A percentile compares a stretch with the other conserved stretches of the same genome.
Evolutionary conservation across 2,329 filamentous ascomycete species (phyloP).

Genomic region (Cryphonectria japonica): DNA sequence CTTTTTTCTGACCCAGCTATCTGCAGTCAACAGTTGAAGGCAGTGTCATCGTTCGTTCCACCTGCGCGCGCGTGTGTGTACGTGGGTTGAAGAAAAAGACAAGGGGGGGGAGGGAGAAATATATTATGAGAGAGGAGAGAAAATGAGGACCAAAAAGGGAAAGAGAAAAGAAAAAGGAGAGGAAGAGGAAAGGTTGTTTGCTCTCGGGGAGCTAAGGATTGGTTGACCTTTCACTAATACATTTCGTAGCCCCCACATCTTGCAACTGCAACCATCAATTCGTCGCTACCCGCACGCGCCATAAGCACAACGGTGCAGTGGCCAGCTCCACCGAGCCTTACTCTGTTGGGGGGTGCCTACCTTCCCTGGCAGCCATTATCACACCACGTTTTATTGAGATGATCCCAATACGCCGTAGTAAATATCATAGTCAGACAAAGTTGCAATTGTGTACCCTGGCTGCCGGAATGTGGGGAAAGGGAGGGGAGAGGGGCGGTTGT

Average conservation of each 20-base stretch:
- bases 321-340: background rate
- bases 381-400: background rate
- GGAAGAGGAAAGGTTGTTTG: background rate
- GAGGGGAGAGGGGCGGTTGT: too few relatives aligned
- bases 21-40: background rate
- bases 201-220: background rate
- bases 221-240: background rate
- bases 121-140: background rate
- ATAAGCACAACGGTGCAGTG: slow-evolving; percentile 7
- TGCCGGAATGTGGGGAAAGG: background rate
- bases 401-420: too few relatives aligned
- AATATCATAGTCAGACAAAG: background rate
- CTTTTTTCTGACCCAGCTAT: background rate
- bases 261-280: slow-evolving; percentile 6
- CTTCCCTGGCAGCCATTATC: background rate
- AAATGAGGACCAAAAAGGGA: background rate
- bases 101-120: background rate
- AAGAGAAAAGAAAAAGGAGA: background rate
- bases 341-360: background rate
- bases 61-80: background rate
- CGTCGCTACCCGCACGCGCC: slow-evolving; percentile 3
- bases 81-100: background rate
- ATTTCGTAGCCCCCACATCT: background rate
- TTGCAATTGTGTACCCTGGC: background rate
- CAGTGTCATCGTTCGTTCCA: background rate